Evolutionary conservation across 352 stramenopile species (phyloP).

Genomic region (Phytopythium sindhum): DNA sequence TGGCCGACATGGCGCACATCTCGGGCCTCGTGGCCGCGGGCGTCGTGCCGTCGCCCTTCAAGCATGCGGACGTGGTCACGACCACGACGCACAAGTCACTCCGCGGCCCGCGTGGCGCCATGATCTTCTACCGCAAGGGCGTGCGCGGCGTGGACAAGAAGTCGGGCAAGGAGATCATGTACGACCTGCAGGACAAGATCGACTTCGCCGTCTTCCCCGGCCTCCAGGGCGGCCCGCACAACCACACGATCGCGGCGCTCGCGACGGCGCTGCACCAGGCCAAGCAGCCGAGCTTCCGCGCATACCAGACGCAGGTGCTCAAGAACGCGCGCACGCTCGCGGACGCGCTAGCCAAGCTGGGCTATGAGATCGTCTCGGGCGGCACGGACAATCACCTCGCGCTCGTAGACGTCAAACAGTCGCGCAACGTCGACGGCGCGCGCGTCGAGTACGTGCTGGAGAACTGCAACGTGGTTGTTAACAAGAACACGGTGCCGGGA

Average conservation of each 20-base stretch:
- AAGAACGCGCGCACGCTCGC: constrained; percentile 90
- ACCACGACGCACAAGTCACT: constrained; percentile 99
- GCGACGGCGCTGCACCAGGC: constrained; percentile 97
- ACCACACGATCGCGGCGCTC: constrained; percentile 99
- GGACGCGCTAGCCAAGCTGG: constrained; percentile 83
- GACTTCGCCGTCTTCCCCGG: constrained; percentile 99
- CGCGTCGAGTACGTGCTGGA: constrained; percentile 96
- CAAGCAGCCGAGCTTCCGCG: constrained; percentile 93
- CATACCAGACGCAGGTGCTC: constrained; percentile 97
- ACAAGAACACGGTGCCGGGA: constrained; percentile 98
- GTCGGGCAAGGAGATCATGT: constrained; percentile 82
- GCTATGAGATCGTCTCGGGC: constrained; percentile 96
- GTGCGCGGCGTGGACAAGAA: constrained; percentile 94
- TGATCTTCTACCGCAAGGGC: constrained; percentile 99
- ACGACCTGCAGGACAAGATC: constrained; percentile 98
- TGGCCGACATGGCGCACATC: constrained; percentile 99
- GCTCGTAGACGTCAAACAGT: constrained; percentile 96
- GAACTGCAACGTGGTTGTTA: constrained; percentile 96
- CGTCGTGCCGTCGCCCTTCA: constrained; percentile 97
- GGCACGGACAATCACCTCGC: constrained; percentile 99
- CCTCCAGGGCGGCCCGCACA: constrained; percentile 98
- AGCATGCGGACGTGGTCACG: constrained; percentile 98
- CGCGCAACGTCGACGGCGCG: constrained; percentile 91
- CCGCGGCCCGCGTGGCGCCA: constrained; percentile 96
- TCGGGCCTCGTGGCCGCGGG: constrained; percentile 95